Percentiles rank a stretch among this genome's conserved stretches.
Evolutionary conservation across 768 basidiomycete genomes (phyloP).

Genomic region (Lactifluus subvellereus): DNA sequence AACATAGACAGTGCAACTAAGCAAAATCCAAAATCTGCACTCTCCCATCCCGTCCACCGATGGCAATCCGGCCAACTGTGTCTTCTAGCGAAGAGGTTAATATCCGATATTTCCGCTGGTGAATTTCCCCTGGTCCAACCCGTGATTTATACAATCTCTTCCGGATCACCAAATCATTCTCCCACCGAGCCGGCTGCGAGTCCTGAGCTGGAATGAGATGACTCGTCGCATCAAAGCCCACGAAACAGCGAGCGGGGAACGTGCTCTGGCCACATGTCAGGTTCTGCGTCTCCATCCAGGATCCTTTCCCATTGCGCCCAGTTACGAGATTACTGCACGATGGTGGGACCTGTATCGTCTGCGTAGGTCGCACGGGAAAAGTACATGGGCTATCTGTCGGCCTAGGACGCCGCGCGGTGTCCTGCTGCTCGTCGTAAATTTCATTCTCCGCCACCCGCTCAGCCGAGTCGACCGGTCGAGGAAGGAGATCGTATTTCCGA

Average conservation of each 20-base stretch:
- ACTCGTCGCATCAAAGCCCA: conserved; percentile 30
- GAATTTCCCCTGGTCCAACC: conserved; percentile 32
- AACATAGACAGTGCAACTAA: conserved; percentile 19
- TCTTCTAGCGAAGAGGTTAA: conserved; percentile 31
- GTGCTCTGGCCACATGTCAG: conserved; percentile 27
- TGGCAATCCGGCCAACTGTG: conserved; percentile 32
- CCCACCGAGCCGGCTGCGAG: conserved; percentile 13
- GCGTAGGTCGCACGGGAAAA: conserved; percentile 27
- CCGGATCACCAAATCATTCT: conserved; percentile 27
- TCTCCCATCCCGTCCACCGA: conserved; percentile 32
- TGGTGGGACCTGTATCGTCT: conserved; percentile 28
- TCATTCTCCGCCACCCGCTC: conserved; percentile 2
- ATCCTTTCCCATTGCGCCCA: conserved; percentile 33
- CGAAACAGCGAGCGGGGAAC: conserved; percentile 32
- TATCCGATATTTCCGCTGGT: conserved; percentile 30
- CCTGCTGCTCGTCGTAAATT: not conserved
- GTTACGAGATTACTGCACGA: conserved; percentile 29
- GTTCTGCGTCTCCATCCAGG: conserved; percentile 35
- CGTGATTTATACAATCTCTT: conserved; percentile 30
- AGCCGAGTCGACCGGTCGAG: conserved; percentile 19
- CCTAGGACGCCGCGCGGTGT: not conserved
- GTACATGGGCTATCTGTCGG: conserved; percentile 27
- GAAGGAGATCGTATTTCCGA: conserved; percentile 31
- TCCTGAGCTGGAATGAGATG: conserved; percentile 12
- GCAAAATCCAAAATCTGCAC: conserved; percentile 33